These are phyloP conservation scores for Irpex rosettiformis DNA, from an alignment of 1,284 basidiomycete species.

Conservation along the genomic window DNA sequence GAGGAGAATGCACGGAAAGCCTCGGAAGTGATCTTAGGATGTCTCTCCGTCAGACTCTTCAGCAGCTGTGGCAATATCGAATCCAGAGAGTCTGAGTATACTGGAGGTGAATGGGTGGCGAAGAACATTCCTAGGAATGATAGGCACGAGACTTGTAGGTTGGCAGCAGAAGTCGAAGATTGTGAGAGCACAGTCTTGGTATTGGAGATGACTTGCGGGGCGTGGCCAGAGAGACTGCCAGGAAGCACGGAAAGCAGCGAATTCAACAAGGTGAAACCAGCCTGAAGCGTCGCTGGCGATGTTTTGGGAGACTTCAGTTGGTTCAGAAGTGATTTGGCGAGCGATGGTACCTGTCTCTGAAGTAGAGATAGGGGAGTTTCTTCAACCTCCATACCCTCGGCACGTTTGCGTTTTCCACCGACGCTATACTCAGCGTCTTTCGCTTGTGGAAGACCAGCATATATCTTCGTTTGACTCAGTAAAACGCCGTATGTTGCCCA, in stretches of 20 bases:
- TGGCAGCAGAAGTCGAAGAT: slow-evolving; percentile 63
- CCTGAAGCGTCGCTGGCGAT: slow-evolving; percentile 74
- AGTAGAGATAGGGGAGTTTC: slow-evolving; percentile 74
- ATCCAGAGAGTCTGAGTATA: slow-evolving; percentile 61
- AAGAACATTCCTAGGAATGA: slow-evolving; percentile 87
- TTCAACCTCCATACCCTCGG: slow-evolving; percentile 75
- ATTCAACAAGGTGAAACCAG: slow-evolving; percentile 79
- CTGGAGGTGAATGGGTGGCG: slow-evolving; percentile 69
- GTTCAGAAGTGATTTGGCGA: slow-evolving; percentile 81
- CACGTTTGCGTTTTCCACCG: slow-evolving; percentile 77
- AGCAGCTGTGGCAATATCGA: slow-evolving; percentile 73
- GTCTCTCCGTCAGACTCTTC: slow-evolving; percentile 66
- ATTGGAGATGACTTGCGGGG: slow-evolving; percentile 57
- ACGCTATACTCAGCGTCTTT: slow-evolving; percentile 47
- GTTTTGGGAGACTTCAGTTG: slow-evolving; percentile 85
- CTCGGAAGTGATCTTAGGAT: slow-evolving; percentile 78
- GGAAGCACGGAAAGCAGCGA: slow-evolving; percentile 78
- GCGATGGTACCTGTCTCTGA: slow-evolving; percentile 67
- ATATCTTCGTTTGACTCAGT: slow-evolving; percentile 80
- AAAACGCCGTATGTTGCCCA: slow-evolving; percentile 84
- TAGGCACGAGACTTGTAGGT: slow-evolving; percentile 76
- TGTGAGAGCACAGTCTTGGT: slow-evolving; percentile 63
- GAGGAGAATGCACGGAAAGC: slow-evolving; percentile 80
- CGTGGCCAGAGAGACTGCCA: slow-evolving; percentile 77
- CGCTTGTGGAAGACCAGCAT: slow-evolving; percentile 55